A percentile compares a stretch with the other conserved stretches of the same genome.
phyloP scores from a whole-genome alignment of 176 grass and related monocot species.

The Zea mays region DNA sequence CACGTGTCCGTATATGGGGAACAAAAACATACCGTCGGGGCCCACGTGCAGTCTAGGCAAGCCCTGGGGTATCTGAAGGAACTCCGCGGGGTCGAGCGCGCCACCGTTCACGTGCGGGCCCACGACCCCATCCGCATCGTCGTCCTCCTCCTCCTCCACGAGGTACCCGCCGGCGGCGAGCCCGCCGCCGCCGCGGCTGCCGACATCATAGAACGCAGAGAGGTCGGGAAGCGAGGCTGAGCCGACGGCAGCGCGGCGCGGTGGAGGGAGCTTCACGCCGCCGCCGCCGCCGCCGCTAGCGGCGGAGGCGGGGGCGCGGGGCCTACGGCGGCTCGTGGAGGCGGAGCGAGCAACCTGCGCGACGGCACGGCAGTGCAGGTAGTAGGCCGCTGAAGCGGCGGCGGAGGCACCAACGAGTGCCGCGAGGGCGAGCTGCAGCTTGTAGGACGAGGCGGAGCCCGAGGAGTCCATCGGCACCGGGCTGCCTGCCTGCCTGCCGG shows the following conservation, averaged over 20 bases:
- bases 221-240: constrained; percentile 69
- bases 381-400: constrained; percentile 71
- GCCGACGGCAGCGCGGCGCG: constrained; percentile 24
- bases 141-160: constrained; percentile 43
- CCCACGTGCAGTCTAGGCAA: constrained; percentile 70
- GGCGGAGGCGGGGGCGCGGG: constrained; percentile 8
- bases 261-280: constrained; percentile 21
- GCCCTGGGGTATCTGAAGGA: constrained; percentile 52
- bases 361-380: constrained; percentile 82
- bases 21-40: constrained; percentile 63
- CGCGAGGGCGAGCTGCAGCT: constrained; percentile 76
- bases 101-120: constrained; percentile 32
- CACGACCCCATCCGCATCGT: constrained; percentile 31
- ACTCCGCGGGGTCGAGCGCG: constrained; percentile 30
- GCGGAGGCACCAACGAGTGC: constrained; percentile 75
- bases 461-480: constrained; percentile 52
- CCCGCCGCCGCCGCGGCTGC: not conserved
- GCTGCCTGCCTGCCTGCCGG: not conserved
- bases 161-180: constrained; percentile 43
- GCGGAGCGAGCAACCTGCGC: constrained; percentile 57
- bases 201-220: constrained; percentile 27
- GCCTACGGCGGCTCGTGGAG: constrained; percentile 33
- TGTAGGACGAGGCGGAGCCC: constrained; percentile 56
- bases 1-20: constrained; percentile 36
- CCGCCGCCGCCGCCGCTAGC: not conserved